Evolutionary conservation across 257 asterid species (phyloP), one percentile per base, ranked within the genome.

Genomic region (Phtheirospermum japonicum): DNA sequence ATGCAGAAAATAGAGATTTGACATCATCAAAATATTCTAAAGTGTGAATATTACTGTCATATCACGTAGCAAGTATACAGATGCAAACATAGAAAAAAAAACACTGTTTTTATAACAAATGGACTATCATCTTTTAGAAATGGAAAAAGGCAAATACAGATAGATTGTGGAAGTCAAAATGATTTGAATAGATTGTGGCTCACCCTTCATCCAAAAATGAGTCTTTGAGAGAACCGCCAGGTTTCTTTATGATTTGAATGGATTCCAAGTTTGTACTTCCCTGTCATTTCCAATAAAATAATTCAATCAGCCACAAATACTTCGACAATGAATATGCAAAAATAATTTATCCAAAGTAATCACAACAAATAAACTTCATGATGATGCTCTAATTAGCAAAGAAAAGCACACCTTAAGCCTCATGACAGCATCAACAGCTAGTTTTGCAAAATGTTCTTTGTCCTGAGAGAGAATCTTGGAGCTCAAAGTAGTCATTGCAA

Each of bases 381-480:
- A 6, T 55, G 54, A n/a, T 51, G 16, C 13, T 30, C 19, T 2
- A 26, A n/a, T 20, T 49, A 30, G 57, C 34, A 50, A 48, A 31
- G 57, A 30, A 14, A 48, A 16, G 2, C 11, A 20, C 63, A 87
- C 96, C 97, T 90, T 88, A 59, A 90, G 66, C 72, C 96, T 72
- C 96, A 87, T 79, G 63, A 90, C 97, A n/a, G 97, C 97, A 73
- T 88, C 97, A 68, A 87, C 94, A 37, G 94, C 96, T 50, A 90
- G 79, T 73, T 72, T 75, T 6, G 88, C 94, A 76, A 90, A 90
- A 77, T 85, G 94, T 61, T 85, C 96, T 79, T 87, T 87, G 78
- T 90, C 95, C 71, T 87, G 97, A 56, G 97, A 85, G 67, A 87
- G 83, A 71, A 90, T 87, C 71, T 90, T 90, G 68, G 97, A 88